Percentiles rank a stretch among this genome's conserved stretches.
phyloP scores from a whole-genome alignment of 179 eudicot genomes.

The Vitellaria paradoxa region DNA sequence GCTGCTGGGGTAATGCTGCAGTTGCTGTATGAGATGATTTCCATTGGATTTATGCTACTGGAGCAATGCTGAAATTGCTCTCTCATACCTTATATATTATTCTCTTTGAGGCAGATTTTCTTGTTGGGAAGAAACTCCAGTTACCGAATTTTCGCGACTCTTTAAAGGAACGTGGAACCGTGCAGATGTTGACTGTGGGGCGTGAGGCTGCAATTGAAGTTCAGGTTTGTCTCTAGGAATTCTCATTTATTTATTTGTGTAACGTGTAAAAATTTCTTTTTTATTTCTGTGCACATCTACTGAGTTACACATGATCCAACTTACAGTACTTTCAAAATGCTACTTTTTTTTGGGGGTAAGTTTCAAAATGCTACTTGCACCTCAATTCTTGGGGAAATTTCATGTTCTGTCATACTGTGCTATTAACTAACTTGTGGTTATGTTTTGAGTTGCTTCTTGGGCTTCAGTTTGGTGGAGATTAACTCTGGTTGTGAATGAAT shows the following conservation, averaged over 20 bases:
- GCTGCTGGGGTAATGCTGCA: conserved; percentile 99
- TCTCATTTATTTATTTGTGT: neutral
- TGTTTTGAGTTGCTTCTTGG: neutral
- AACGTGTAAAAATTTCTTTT: too few relatives aligned
- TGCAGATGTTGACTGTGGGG: conserved; percentile 91
- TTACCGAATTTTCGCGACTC: conserved; percentile 90
- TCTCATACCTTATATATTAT: conserved; percentile 54
- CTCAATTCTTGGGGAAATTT: neutral
- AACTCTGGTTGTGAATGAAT: neutral
- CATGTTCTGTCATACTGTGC: neutral
- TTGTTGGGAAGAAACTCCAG: conserved; percentile 69
- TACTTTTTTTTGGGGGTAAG: too few relatives aligned
- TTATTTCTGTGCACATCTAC: neutral
- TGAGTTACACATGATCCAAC: neutral
- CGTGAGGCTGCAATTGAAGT: conserved; percentile 97
- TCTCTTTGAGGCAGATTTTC: conserved; percentile 94
- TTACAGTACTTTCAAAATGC: neutral
- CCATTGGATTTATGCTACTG: conserved; percentile 61
- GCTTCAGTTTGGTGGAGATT: neutral
- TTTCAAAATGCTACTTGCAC: neutral
- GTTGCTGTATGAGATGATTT: conserved; percentile 66
- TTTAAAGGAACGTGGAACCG: conserved; percentile 83
- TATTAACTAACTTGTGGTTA: neutral
- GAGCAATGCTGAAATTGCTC: conserved; percentile 64
- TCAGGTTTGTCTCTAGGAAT: conserved; percentile 54